Percentiles rank a stretch among this genome's conserved stretches.
These are phyloP conservation scores for Kwoniella botswanensis DNA, from an alignment of 768 basidiomycete genomes.

Conservation along the genomic window DNA sequence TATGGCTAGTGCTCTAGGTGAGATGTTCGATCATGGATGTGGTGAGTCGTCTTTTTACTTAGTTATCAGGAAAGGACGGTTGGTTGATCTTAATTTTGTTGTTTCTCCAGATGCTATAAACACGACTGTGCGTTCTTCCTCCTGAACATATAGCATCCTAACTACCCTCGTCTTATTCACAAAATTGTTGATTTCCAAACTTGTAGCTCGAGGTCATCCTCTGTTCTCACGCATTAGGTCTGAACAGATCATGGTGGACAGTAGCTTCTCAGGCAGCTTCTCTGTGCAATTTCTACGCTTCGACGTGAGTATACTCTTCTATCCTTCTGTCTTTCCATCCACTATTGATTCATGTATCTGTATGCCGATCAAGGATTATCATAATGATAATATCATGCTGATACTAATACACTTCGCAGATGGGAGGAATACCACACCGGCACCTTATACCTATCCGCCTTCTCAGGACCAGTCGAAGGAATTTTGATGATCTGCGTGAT, in stretches of 20 bases:
- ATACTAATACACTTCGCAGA: slow-evolving; percentile 17
- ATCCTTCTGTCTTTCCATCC: background rate
- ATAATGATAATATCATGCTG: background rate
- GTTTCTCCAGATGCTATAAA: slow-evolving; percentile 74
- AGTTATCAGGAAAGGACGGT: background rate
- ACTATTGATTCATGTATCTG: too few species aligned
- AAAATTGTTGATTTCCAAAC: background rate
- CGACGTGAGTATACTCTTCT: slow-evolving; percentile 60
- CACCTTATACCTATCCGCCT: slow-evolving; percentile 85
- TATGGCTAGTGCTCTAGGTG: slow-evolving; percentile 96
- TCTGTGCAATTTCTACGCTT: slow-evolving; percentile 77
- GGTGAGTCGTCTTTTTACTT: slow-evolving; percentile 36
- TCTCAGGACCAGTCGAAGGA: slow-evolving; percentile 96
- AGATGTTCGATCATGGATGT: slow-evolving; percentile 95
- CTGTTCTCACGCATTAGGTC: slow-evolving; percentile 79
- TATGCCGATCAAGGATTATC: too few species aligned
- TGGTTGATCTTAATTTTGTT: background rate
- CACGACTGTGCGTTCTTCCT: slow-evolving; percentile 69
- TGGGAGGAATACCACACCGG: slow-evolving; percentile 69
- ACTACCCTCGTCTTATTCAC: background rate
- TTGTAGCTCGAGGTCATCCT: slow-evolving; percentile 83
- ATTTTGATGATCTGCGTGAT: slow-evolving; percentile 82
- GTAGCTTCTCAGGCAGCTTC: slow-evolving; percentile 80
- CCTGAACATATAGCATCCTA: background rate
- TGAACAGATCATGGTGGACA: slow-evolving; percentile 97